These are phyloP conservation scores for Trametes elegans DNA, from an alignment of 768 basidiomycete genomes.

Conservation along the genomic window DNA sequence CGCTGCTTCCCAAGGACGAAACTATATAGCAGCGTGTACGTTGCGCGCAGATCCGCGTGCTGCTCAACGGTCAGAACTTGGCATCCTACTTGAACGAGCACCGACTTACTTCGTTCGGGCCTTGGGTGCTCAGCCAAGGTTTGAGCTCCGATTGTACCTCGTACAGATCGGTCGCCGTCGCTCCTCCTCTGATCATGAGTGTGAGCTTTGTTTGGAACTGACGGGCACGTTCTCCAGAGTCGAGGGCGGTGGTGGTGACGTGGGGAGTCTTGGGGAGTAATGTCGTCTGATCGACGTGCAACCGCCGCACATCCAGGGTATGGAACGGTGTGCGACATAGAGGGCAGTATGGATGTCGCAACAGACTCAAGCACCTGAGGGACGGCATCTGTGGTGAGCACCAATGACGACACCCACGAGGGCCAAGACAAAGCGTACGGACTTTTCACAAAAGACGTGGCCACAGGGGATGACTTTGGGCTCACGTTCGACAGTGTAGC, in stretches of 20 bases:
- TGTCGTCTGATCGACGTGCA: constrained; percentile 58
- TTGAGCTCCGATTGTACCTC: constrained; percentile 24
- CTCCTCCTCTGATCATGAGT: constrained; percentile 54
- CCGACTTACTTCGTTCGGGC: constrained; percentile 21
- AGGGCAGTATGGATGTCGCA: constrained; percentile 54
- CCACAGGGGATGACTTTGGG: constrained; percentile 71
- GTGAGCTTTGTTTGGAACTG: constrained; percentile 54
- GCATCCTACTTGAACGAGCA: too few relatives aligned
- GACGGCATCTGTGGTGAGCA: neutral
- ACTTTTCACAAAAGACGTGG: constrained; percentile 56
- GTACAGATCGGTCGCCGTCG: constrained; percentile 22
- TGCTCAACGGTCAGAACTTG: constrained; percentile 11
- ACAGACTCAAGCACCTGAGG: constrained; percentile 52
- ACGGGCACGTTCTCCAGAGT: constrained; percentile 39
- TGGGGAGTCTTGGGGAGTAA: constrained; percentile 14
- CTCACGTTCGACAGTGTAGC: constrained; percentile 50
- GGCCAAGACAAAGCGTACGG: constrained; percentile 5
- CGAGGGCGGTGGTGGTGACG: constrained; percentile 7
- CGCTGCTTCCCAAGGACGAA: constrained; percentile 17
- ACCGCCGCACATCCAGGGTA: constrained; percentile 43
- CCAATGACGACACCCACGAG: constrained; percentile 4
- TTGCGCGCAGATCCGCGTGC: constrained; percentile 27
- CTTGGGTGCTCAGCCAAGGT: constrained; percentile 24
- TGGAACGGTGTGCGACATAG: constrained; percentile 60
- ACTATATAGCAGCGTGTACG: constrained; percentile 23